phyloP scores from a whole-genome alignment of 2,329 filamentous ascomycete genomes.

The Hortaea sp. region DNA sequence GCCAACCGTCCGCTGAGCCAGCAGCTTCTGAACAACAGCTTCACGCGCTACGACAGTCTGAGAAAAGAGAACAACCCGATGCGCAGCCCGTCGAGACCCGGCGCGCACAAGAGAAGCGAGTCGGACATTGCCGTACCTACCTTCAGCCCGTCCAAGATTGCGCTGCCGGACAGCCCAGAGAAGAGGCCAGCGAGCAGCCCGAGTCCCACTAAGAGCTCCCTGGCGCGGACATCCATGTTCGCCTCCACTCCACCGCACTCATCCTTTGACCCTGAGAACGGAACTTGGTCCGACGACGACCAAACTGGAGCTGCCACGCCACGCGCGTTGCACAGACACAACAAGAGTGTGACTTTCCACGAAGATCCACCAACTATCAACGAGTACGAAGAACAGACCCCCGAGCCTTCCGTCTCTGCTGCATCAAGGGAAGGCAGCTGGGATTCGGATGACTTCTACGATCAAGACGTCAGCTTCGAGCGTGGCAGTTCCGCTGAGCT shows the following conservation, averaged over 20 bases:
- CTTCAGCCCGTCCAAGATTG: slow-evolving; percentile 44
- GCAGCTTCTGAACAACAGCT: slow-evolving; percentile 61
- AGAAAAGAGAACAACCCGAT: slow-evolving; percentile 28
- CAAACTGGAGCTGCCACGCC: slow-evolving; percentile 49
- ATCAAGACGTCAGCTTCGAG: slow-evolving; percentile 56
- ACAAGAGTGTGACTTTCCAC: slow-evolving; percentile 97
- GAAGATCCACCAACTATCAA: slow-evolving; percentile 87
- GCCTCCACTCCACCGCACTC: slow-evolving; percentile 40
- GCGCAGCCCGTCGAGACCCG: slow-evolving; percentile 15
- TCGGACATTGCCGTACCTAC: slow-evolving; percentile 53
- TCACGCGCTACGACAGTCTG: slow-evolving; percentile 46
- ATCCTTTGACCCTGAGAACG: slow-evolving; percentile 57
- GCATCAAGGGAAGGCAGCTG: slow-evolving; percentile 87
- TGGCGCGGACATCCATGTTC: slow-evolving; percentile 55
- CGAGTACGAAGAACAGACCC: slow-evolving; percentile 96
- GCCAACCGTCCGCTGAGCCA: slow-evolving; percentile 46
- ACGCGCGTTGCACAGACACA: slow-evolving; percentile 65
- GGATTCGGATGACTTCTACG: slow-evolving; percentile 64
- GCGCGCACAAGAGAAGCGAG: slow-evolving; percentile 37
- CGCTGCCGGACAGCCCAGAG: slow-evolving; percentile 30
- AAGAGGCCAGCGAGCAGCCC: slow-evolving; percentile 36
- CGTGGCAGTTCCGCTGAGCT: slow-evolving; percentile 51
- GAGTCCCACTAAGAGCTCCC: slow-evolving; percentile 82
- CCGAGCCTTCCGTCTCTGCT: slow-evolving; percentile 76
- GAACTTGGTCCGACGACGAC: slow-evolving; percentile 58